phyloP scores from a whole-genome alignment of 345 rosid genomes.

The Eucalyptus rudis region DNA sequence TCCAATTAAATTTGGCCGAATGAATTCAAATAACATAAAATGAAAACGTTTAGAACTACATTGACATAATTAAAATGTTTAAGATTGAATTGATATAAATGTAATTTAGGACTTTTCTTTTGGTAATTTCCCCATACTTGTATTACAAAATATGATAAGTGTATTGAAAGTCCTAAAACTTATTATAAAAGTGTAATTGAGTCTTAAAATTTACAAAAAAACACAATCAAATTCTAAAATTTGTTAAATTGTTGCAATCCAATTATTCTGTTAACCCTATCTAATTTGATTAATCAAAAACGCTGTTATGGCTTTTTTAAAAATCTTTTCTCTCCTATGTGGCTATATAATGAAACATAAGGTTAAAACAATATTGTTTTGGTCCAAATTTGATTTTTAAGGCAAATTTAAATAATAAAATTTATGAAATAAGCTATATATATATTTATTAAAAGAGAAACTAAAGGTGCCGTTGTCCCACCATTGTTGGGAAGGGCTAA shows the following conservation, averaged over 20 bases:
- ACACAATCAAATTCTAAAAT: rapidly evolving
- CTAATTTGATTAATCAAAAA: not conserved
- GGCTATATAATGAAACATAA: not conserved
- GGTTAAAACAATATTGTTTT: no score
- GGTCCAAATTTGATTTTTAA: no score
- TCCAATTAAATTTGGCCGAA: no score
- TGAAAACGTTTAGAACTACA: rapidly evolving
- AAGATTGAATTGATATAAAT: no score
- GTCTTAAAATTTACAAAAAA: no score
- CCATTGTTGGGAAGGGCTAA: not conserved
- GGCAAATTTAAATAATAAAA: no score
- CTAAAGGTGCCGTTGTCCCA: not conserved
- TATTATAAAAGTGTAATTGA: not conserved
- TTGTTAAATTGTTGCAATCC: not conserved
- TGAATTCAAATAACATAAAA: not conserved
- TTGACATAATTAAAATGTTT: rapidly evolving
- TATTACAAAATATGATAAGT: rapidly evolving
- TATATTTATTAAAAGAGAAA: no score
- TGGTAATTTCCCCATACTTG: not conserved
- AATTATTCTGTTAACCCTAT: rapidly evolving
- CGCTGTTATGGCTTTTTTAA: not conserved
- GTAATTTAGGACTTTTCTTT: no score
- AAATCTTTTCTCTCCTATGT: not conserved
- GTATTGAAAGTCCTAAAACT: no score
- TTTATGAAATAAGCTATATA: no score